phyloP scores from a whole-genome alignment of 2,329 filamentous ascomycete species.

The Talaromyces rugulosus region DNA sequence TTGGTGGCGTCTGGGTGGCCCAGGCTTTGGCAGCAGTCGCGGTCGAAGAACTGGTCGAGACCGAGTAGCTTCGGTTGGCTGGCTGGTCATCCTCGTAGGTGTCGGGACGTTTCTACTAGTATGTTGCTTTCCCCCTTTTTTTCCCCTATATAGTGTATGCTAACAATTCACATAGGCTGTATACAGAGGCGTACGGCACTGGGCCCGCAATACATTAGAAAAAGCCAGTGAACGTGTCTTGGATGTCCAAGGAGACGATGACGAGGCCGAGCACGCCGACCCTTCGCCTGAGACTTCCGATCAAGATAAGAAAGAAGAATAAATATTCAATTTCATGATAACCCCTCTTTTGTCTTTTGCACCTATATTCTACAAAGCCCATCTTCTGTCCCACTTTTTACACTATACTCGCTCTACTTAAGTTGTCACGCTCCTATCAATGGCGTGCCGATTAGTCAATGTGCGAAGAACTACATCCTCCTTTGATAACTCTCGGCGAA shows the following conservation, averaged over 20 bases:
- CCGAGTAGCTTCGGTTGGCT: slow-evolving; percentile 72
- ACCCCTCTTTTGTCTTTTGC: neutral
- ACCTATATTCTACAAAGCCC: neutral
- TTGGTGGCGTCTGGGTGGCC: slow-evolving; percentile 68
- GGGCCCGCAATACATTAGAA: slow-evolving; percentile 69
- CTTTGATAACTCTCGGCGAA: slow-evolving; percentile 29
- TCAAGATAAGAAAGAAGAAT: slow-evolving; percentile 9
- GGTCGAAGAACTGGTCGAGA: slow-evolving; percentile 63
- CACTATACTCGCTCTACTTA: slow-evolving; percentile 72
- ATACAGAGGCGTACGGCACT: slow-evolving; percentile 73
- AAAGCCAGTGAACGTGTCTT: slow-evolving; percentile 74
- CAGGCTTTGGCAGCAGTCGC: slow-evolving; percentile 52
- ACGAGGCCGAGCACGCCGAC: slow-evolving; percentile 53
- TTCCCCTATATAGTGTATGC: neutral
- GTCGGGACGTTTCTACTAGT: slow-evolving; percentile 73
- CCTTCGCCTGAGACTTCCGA: slow-evolving; percentile 16
- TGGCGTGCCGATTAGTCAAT: slow-evolving; percentile 95
- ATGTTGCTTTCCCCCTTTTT: slow-evolving; percentile 34
- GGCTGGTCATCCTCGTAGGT: slow-evolving; percentile 74
- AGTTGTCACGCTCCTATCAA: slow-evolving; percentile 83
- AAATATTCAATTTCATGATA: neutral
- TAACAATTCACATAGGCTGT: slow-evolving; percentile 54
- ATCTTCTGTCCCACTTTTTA: neutral
- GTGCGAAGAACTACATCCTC: slow-evolving; percentile 69
- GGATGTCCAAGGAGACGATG: slow-evolving; percentile 60